Evolutionary conservation across 2,329 filamentous ascomycete species (phyloP).

Genomic region (Ophiostoma sp.): DNA sequence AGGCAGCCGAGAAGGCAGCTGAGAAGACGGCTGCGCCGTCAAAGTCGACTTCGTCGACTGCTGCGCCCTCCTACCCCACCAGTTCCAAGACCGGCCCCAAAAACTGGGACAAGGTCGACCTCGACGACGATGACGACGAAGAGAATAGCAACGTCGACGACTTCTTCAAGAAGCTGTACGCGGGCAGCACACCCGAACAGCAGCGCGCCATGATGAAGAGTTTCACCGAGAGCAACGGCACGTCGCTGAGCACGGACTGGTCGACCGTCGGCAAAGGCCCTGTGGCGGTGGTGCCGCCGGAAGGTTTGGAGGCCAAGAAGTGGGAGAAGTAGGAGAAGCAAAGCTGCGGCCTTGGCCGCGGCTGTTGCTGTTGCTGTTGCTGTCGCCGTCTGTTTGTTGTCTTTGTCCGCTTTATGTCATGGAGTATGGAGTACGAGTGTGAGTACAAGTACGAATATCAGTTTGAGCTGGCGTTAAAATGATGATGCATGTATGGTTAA

Average conservation of each 20-base stretch:
- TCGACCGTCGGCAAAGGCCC: constrained; percentile 69
- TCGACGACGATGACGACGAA: constrained; percentile 55
- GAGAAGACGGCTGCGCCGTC: background rate
- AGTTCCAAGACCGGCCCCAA: constrained; percentile 82
- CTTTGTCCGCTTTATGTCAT: too few relatives aligned
- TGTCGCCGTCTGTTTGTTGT: too few relatives aligned
- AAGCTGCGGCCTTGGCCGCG: background rate
- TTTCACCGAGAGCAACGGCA: constrained; percentile 91
- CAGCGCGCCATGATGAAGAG: constrained; percentile 97
- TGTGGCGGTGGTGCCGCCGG: constrained; percentile 72
- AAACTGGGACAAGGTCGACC: constrained; percentile 82
- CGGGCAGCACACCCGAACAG: constrained; percentile 73
- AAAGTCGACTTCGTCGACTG: background rate
- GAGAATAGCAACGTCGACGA: constrained; percentile 65
- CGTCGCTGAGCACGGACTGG: constrained; percentile 91
- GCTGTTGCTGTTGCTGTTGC: too few relatives aligned
- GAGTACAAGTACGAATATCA: too few relatives aligned
- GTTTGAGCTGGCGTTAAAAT: too few relatives aligned
- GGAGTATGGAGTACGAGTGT: too few relatives aligned
- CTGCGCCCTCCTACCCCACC: constrained; percentile 66
- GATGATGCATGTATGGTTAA: too few relatives aligned
- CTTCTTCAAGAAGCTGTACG: constrained; percentile 92
- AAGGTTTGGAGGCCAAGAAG: constrained; percentile 75
- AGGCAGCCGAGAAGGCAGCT: background rate
- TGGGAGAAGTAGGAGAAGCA: constrained; percentile 47